Conservation (phyloP, 2,329 filamentous ascomycete species). For the Aspergillus vadensis region DNA sequence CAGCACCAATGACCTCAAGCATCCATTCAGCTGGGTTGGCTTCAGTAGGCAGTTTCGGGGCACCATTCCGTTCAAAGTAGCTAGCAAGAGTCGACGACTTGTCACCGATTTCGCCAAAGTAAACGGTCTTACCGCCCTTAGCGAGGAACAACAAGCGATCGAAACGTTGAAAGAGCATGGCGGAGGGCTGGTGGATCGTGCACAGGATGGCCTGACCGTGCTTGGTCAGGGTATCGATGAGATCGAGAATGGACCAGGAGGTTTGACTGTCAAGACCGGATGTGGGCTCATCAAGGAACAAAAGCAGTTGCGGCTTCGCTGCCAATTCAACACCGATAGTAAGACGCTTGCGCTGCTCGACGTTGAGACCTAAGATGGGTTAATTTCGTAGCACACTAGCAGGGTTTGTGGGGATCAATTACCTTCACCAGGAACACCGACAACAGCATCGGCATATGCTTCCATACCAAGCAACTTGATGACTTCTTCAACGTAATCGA, state of each 20-base stretch:
- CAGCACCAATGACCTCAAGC: constrained; percentile 62
- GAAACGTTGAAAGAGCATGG: constrained; percentile 89
- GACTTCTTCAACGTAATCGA: constrained; percentile 85
- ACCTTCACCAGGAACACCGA: constrained; percentile 87
- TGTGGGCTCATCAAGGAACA: constrained; percentile 94
- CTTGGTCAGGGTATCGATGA: constrained; percentile 86
- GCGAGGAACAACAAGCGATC: constrained; percentile 66
- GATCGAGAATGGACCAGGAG: constrained; percentile 85
- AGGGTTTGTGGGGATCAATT: background rate
- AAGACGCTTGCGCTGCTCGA: constrained; percentile 70
- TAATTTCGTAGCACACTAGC: constrained; percentile 3
- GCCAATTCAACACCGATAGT: constrained; percentile 96
- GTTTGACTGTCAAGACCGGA: constrained; percentile 93
- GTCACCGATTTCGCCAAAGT: constrained; percentile 67
- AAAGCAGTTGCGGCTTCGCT: constrained; percentile 82
- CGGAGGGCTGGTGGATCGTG: constrained; percentile 96
- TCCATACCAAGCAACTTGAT: constrained; percentile 91
- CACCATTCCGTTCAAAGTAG: constrained; percentile 69
- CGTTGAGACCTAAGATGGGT: constrained; percentile 50
- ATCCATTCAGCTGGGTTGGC: constrained; percentile 79
- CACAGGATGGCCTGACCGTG: constrained; percentile 92
- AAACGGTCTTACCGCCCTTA: constrained; percentile 66
- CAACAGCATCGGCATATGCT: constrained; percentile 83
- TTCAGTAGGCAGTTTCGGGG: constrained; percentile 58
- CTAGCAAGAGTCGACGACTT: constrained; percentile 59